Evolutionary conservation across 257 asterid genomes (phyloP), one percentile per base, ranked within the genome.

Genomic region (Jasminum sambac): DNA sequence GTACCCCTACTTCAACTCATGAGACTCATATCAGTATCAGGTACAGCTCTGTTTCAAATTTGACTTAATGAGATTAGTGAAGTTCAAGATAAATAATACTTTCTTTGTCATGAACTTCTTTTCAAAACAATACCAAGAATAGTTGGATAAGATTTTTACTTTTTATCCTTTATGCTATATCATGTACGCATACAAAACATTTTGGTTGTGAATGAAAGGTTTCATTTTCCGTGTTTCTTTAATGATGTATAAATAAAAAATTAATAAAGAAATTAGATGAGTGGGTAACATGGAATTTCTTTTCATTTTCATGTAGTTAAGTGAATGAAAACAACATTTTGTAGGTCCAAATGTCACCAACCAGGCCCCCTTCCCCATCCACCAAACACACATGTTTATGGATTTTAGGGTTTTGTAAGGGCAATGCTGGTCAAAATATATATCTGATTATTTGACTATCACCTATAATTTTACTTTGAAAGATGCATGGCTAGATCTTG

Each of bases 251-350:
- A 48, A 67, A 63, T 52, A 30, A 30, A 30, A 1, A 30, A 30
- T 30, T 30, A 30, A 30, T 1, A 1, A 30, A 30, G 36, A 30
- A 30, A 1, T 30, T 68, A 23, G 52, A 58, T n/a, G 66, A 73
- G 78, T 73, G 79, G 82, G 65, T 42, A 74, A 57, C 69, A 77
- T 57, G 55, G 70, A 58, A 57, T 60, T 48, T 60, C 65, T 25
- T 58, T 43, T 63, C 71, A 24, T 71, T 71, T 79, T 66, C 79
- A 62, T 58, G 48, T 67, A 70, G 40, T 66, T 16, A 34, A 66
- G 48, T 63, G 68, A 71, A 59, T 50, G 74, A 46, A 37, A 60
- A 61, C 64, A 48, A 63, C 23, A 57, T 57, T 34, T 77, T 37
- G 72, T 77, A 38, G 71, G 78, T 44, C 74, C 71, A 59, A 66